Evolutionary conservation across 179 eudicot genomes (phyloP), one percentile per base, ranked within the genome.

Genomic region (Amaranthus tricolor): DNA sequence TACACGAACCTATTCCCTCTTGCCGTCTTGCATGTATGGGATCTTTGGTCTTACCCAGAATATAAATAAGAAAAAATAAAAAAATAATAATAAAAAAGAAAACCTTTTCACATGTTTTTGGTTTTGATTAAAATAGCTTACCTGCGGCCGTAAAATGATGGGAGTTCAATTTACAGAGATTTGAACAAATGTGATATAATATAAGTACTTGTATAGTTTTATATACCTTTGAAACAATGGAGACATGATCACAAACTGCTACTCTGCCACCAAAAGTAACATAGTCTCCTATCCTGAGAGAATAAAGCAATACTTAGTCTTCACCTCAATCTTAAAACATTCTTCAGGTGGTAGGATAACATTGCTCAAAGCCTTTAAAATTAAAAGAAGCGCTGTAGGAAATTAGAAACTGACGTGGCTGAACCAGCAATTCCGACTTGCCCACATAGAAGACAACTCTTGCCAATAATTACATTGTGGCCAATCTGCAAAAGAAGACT

Each of bases 341-440:
- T 45, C 6, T n/a, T 68, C 17, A 31, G n/a, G 20, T 58, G 50
- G 40, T 9, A 15, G 48, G 14, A 19, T 19, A 56, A 57, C 11
- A 24, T 24, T 24, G 31, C 31, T 24, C 31, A 24, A 24, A 64
- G 16, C 21, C 50, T 24, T 19, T 5, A 72, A 24, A 64, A 84
- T 70, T 10, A 40, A 40, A 54, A 68, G 43, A 11, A 52, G 14
- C 2, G 2, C 2, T 50, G 48, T 20, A 45, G 20, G 16, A 58
- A 44, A 10, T 31, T 16, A 62, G 61, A 61, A 68, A 58, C 89
- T 76, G 84, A 95, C 98, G 85, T 89, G 47, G 79, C 98, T 70
- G 99, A 95, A 76, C 98, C 99, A 2, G 98, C 99, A 77, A 93
- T 84, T 54, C 98, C 99, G 52, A 83, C 99, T 86, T 93, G 98